Conservation (phyloP, 352 stramenopile species). For the Phytophthora quininea region DNA sequence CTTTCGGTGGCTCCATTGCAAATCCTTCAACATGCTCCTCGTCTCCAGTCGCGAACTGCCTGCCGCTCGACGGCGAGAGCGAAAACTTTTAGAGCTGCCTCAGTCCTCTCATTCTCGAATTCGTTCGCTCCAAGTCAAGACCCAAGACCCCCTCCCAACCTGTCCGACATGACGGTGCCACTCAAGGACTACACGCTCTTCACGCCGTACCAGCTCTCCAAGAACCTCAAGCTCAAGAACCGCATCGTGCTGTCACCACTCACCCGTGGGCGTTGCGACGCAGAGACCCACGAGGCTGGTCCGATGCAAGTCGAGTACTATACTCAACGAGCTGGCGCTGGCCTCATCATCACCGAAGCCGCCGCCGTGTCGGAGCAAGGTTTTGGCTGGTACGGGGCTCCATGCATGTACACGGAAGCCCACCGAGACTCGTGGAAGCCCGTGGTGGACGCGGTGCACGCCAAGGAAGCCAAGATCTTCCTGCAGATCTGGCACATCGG, state of each 20-base stretch:
- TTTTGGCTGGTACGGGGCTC: constrained; percentile 46
- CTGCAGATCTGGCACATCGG: constrained; percentile 76
- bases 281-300: constrained; percentile 29
- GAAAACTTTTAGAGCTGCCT: too few species aligned
- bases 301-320: constrained; percentile 54
- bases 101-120: constrained; percentile 19
- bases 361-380: constrained; percentile 38
- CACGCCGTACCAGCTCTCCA: constrained; percentile 34
- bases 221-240: constrained; percentile 43
- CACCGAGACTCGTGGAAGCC: constrained; percentile 49
- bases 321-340: constrained; percentile 27
- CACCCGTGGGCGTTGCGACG: constrained; percentile 32
- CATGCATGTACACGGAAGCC: constrained; percentile 50
- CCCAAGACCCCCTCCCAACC: neutral
- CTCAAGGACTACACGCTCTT: constrained; percentile 44
- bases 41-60: constrained; percentile 5
- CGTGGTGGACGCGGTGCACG: constrained; percentile 69
- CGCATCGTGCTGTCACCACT: constrained; percentile 47
- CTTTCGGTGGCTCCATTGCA: constrained; percentile 7
- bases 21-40: constrained; percentile 28
- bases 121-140: constrained; percentile 4
- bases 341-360: constrained; percentile 39
- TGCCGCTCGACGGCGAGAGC: neutral
- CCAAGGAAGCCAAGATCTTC: constrained; percentile 56
- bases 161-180: constrained; percentile 15